Base-by-base conservation (phyloP, 441 rosid genomes). In the Capsella rubella region DNA sequence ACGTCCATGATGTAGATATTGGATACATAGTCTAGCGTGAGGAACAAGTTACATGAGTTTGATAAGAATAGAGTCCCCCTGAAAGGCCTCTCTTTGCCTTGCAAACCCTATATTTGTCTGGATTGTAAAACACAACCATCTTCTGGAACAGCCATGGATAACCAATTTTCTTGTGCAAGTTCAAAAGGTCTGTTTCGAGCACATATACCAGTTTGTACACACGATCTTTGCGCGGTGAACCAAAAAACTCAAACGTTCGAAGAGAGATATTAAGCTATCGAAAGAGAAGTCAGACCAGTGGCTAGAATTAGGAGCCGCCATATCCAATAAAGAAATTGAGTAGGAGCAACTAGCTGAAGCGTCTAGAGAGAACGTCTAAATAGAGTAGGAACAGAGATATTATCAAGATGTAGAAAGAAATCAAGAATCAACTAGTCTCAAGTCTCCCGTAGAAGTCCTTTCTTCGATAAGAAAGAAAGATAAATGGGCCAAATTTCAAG, bases 21-120 rank as follows among this genome's bases (percentile, higher is more conserved):
- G 35, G 35, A 32, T 32, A 32, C 35, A 32, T 7, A 32, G 7
- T 32, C 35, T 6, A 32, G 35, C 28, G 32, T 6, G 21, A 47
- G 25, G 56, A 64, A 49, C 57, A 54, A 49, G 31, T 64, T 32
- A 64, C 69, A 45, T n/a, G 45, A 64, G 56, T 18, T 31, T 32
- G 32, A 11, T 9, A 49, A 43, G 45, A 64, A 49, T 16, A n/a
- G n/a, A n/a, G n/a, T n/a, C n/a, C n/a, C n/a, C n/a, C n/a, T n/a
- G n/a, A 45, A 15, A 45, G 15, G 15, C 15, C 68, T 9, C 40
- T 2, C n/a, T 28, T 10, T n/a, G 27, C 2, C 14, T 29, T 29
- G 67, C 45, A 63, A 45, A 63, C 8, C 27, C 5, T 9, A 15
- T 63, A 16, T 43, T 28, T 54, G 0, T 63, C 54, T 11, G 27